Evolutionary conservation across 228 moss, liverwort and hornwort species (phyloP).

Genomic region (Sphagnum magellanicum): DNA sequence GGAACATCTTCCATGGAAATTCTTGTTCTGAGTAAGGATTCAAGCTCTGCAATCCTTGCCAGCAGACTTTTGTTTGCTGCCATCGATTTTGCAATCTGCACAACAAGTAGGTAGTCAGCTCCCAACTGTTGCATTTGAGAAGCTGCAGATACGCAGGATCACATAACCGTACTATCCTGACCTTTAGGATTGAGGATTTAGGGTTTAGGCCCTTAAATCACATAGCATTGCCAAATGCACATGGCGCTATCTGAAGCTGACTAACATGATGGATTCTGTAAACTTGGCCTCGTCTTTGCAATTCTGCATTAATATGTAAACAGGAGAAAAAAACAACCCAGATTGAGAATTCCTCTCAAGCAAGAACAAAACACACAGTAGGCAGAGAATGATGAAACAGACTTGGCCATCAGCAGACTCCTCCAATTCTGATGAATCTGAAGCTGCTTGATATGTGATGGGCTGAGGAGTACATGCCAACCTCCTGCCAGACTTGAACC

Average conservation of each 20-base stretch:
- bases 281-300: not conserved
- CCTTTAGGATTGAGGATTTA: not conserved
- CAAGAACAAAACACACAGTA: not conserved
- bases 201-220: not conserved
- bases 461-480: not conserved
- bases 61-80: constrained; percentile 28
- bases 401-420: constrained; percentile 1
- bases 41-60: constrained; percentile 26
- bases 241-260: not conserved
- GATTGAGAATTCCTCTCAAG: not conserved
- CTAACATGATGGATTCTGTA: not conserved
- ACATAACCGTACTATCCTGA: too few species aligned
- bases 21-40: constrained; percentile 9
- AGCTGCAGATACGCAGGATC: too few species aligned
- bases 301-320: not conserved
- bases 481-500: not conserved
- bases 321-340: not conserved
- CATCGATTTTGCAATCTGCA: constrained; percentile 19
- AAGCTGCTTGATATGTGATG: not conserved
- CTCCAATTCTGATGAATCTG: constrained; percentile 1
- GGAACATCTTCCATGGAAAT: constrained; percentile 1
- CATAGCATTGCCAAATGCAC: not conserved
- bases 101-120: not conserved
- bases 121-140: too few species aligned
- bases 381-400: not conserved